These are phyloP conservation scores for Phialocephala subalpina DNA, from an alignment of 2,329 filamentous ascomycete species.

Conservation along the genomic window DNA sequence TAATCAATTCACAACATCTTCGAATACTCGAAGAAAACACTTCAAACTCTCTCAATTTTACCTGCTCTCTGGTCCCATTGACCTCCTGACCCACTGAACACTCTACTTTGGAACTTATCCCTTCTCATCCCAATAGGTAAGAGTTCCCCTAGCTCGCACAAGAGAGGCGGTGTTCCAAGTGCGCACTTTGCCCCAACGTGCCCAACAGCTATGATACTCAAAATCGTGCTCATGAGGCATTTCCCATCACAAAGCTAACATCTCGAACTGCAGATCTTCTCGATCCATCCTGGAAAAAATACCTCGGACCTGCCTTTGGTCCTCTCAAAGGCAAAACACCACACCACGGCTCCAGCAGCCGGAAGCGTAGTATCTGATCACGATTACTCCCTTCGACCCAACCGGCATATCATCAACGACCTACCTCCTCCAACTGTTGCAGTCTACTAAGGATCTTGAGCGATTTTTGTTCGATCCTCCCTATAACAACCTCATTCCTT, in stretches of 20 bases:
- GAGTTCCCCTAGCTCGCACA: not conserved
- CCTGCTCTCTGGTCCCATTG: not conserved
- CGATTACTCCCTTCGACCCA: constrained; percentile 73
- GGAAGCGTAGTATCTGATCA: constrained; percentile 69
- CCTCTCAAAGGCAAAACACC: constrained; percentile 65
- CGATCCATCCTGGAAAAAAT: constrained; percentile 19
- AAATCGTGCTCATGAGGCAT: constrained; percentile 5
- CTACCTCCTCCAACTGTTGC: constrained; percentile 64
- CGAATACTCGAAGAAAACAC: constrained; percentile 9
- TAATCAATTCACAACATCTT: constrained; percentile 4
- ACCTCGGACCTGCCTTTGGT: constrained; percentile 66
- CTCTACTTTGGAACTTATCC: not conserved
- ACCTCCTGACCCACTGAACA: not conserved
- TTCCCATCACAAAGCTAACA: constrained; percentile 13
- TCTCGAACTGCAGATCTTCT: constrained; percentile 25
- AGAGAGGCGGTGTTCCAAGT: constrained; percentile 1
- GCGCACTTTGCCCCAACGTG: not conserved
- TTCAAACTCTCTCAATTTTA: not conserved
- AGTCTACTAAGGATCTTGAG: constrained; percentile 58
- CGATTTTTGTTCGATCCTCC: constrained; percentile 59
- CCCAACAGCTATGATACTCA: constrained; percentile 4
- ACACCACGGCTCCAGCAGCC: constrained; percentile 70
- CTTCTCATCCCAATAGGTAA: not conserved
- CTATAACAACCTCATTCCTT: constrained; percentile 60
- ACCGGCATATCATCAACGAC: constrained; percentile 72